These are phyloP conservation scores for Tricharina praecox DNA, from an alignment of 495 filamentous ascomycete species.

Conservation along the genomic window DNA sequence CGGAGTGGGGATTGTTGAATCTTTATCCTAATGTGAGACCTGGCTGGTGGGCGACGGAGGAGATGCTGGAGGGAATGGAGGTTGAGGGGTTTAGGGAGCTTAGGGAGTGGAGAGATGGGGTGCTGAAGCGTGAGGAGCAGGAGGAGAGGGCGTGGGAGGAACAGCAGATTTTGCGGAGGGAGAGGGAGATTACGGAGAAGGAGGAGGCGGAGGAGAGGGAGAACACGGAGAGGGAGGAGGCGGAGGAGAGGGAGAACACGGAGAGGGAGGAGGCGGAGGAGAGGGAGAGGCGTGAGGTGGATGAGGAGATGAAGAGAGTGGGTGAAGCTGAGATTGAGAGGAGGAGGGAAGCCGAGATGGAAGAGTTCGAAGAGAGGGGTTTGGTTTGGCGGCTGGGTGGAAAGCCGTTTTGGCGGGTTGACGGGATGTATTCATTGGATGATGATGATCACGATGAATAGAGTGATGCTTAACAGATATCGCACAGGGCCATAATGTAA, in stretches of 20 bases:
- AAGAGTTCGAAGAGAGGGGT: neutral
- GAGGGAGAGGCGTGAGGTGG: neutral
- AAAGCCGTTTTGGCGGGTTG: neutral
- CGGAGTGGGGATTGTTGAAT: too few species aligned
- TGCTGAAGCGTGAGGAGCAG: slow-evolving; percentile 13
- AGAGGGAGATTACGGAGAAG: neutral
- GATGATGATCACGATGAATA: too few species aligned
- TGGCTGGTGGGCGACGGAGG: too few species aligned
- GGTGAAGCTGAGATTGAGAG: neutral
- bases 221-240: neutral
- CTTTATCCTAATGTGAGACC: too few species aligned
- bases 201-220: neutral
- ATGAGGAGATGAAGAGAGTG: neutral
- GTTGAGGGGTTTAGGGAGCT: slow-evolving; percentile 1
- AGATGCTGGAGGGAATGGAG: too few species aligned
- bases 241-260: neutral
- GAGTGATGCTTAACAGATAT: too few species aligned
- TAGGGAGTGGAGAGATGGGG: slow-evolving; percentile 7
- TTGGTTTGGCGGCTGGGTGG: neutral
- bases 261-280: slow-evolving; percentile 2
- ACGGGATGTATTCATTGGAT: neutral
- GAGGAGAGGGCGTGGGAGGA: slow-evolving; percentile 2
- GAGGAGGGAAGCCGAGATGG: neutral
- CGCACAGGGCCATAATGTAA: too few species aligned
- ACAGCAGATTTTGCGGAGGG: neutral